Conservation (phyloP, 352 stramenopile genomes). For the Pythium folliculosum region DNA sequence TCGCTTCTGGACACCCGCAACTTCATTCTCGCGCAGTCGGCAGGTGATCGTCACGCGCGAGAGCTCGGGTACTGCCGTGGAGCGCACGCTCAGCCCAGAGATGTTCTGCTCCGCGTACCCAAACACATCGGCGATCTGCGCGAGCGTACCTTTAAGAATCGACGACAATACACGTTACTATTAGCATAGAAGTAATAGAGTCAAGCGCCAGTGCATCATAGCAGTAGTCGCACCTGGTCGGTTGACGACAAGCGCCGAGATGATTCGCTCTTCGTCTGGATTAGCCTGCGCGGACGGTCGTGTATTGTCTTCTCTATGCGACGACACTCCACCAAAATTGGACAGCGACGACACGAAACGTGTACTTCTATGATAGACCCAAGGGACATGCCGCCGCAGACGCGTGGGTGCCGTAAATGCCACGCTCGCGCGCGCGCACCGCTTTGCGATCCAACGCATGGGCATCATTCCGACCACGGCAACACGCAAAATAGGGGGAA, state of each 20-base stretch:
- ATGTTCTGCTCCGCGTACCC: constrained; percentile 75
- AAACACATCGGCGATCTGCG: constrained; percentile 73
- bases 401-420: neutral
- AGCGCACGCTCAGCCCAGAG: constrained; percentile 66
- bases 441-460: constrained; percentile 8
- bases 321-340: constrained; percentile 20
- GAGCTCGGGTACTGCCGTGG: constrained; percentile 72
- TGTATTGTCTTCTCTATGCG: constrained; percentile 7
- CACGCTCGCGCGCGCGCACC: neutral
- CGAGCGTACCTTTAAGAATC: constrained; percentile 42
- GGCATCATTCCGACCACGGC: constrained; percentile 3
- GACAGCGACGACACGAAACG: constrained; percentile 11
- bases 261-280: constrained; percentile 60
- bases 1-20: constrained; percentile 55
- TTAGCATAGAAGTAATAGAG: neutral
- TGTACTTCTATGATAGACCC: neutral
- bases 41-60: constrained; percentile 78
- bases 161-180: neutral
- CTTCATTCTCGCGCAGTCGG: constrained; percentile 49
- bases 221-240: constrained; percentile 37
- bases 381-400: neutral
- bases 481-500: neutral
- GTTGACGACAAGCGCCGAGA: constrained; percentile 77
- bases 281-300: neutral
- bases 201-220: neutral